These are phyloP conservation scores for Tuber melanosporum DNA, from an alignment of 495 filamentous ascomycete genomes.

Conservation along the genomic window DNA sequence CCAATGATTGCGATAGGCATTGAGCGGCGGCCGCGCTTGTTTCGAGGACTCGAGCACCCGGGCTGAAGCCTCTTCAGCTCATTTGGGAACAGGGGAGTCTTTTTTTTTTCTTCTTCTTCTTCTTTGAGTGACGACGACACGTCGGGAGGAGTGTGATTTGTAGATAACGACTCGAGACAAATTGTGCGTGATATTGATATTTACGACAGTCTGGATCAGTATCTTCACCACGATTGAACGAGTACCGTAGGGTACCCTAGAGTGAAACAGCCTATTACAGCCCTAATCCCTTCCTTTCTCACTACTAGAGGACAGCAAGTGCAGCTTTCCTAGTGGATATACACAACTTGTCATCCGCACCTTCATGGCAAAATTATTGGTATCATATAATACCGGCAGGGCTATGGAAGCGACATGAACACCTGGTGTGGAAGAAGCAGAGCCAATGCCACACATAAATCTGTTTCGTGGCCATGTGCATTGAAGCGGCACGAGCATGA, in stretches of 20 bases:
- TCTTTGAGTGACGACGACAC: neutral
- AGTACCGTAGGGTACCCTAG: neutral
- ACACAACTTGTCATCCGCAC: neutral
- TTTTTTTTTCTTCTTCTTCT: no score
- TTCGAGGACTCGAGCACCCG: neutral
- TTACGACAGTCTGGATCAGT: neutral
- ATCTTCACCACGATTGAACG: neutral
- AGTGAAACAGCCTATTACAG: neutral
- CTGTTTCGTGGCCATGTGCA: neutral
- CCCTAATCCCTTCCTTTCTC: neutral
- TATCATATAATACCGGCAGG: no score
- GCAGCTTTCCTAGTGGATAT: neutral
- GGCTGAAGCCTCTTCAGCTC: neutral
- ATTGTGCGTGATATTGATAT: neutral
- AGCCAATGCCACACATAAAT: neutral
- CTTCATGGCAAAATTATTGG: neutral
- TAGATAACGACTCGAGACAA: constrained; percentile 1
- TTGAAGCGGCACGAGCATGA: neutral
- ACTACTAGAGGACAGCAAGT: neutral
- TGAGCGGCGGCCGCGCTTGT: neutral
- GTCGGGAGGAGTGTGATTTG: neutral
- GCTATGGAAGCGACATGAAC: neutral
- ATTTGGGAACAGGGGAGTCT: neutral
- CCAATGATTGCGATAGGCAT: neutral
- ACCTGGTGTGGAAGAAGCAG: neutral